A percentile compares a stretch with the other conserved stretches of the same genome.
Conservation (phyloP, 2,329 filamentous ascomycete species). For the Chalaropsis ovoidea region DNA sequence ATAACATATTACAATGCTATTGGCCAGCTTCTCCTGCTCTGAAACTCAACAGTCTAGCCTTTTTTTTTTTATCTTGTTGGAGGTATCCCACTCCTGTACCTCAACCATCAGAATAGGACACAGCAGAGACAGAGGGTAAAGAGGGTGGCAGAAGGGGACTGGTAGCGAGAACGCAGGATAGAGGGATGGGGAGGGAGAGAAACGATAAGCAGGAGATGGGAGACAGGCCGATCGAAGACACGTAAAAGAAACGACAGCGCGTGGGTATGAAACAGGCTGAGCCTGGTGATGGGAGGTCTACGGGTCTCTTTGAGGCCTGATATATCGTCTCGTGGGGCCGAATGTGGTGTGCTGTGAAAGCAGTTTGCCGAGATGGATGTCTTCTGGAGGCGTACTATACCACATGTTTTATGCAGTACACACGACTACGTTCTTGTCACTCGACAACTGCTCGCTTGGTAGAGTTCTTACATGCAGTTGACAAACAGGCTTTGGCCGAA, state of each 20-base stretch:
- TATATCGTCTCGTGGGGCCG: neutral
- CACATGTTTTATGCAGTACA: neutral
- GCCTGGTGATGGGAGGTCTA: neutral
- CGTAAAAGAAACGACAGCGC: neutral
- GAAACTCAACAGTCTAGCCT: neutral
- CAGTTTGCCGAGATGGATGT: neutral
- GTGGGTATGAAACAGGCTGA: neutral
- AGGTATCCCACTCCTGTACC: slow-evolving; percentile 2
- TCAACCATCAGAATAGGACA: neutral
- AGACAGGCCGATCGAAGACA: neutral
- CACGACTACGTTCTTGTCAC: neutral
- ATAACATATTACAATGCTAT: neutral
- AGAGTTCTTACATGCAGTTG: neutral
- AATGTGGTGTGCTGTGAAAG: neutral
- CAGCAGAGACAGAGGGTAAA: neutral
- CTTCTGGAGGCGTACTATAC: neutral
- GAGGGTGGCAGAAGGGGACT: neutral
- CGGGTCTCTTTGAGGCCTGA: neutral
- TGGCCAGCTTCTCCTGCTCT: neutral
- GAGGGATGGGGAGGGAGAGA: neutral
- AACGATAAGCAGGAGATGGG: neutral
- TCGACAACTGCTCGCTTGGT: neutral
- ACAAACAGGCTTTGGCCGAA: neutral
- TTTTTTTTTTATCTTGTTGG: neutral
- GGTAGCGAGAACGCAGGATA: neutral